Percentiles rank a stretch among this genome's conserved stretches.
phyloP scores from a whole-genome alignment of 306 rosid species.

The Phaseolus lunatus region DNA sequence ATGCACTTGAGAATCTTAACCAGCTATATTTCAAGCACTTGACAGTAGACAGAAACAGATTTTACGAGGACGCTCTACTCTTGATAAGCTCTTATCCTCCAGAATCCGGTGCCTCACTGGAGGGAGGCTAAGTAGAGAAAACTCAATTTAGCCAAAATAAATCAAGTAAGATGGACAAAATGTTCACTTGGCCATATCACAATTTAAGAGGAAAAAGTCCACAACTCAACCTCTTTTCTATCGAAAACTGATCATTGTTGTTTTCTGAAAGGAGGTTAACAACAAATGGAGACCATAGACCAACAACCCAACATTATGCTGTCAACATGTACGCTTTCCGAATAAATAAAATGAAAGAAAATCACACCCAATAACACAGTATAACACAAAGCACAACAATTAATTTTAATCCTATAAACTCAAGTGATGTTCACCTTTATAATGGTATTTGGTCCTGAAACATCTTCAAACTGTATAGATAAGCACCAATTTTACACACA shows the following conservation, averaged over 20 bases:
- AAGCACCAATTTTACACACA: constrained; percentile 64
- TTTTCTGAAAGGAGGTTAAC: not conserved
- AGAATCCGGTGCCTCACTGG: not conserved
- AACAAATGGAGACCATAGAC: not conserved
- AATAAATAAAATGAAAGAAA: not conserved
- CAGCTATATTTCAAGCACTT: constrained; percentile 10
- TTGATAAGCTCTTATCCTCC: constrained; percentile 31
- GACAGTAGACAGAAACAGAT: constrained; percentile 1
- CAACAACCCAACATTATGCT: not conserved
- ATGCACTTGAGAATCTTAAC: constrained; percentile 18
- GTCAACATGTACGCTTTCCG: not conserved
- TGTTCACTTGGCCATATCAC: not conserved
- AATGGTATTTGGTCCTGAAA: constrained; percentile 78
- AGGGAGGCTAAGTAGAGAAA: not conserved
- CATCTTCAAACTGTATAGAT: constrained; percentile 95
- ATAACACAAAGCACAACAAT: not conserved
- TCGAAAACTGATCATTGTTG: not conserved
- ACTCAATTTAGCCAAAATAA: constrained; percentile 25
- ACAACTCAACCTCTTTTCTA: not conserved
- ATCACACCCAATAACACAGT: not conserved
- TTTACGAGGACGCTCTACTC: not conserved
- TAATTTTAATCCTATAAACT: not conserved
- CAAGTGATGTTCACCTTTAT: constrained; percentile 64
- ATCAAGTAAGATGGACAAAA: not conserved
- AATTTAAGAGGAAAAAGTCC: not conserved